Base-by-base conservation (phyloP, 1,284 basidiomycete species). In the Phellinidium pouzarii region DNA sequence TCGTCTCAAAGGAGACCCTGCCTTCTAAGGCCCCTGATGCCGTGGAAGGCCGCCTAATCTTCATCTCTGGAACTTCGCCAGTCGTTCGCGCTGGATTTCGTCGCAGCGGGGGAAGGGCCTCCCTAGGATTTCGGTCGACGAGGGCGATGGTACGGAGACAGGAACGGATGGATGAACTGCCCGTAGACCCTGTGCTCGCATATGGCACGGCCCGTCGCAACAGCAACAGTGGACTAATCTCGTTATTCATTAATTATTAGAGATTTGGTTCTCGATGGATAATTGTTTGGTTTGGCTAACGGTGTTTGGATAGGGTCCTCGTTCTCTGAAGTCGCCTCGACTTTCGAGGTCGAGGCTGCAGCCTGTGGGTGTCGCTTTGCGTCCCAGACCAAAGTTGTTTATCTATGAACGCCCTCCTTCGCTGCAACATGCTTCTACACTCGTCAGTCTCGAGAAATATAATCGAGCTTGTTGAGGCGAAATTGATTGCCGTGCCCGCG, bases 11-110 rank as follows among this genome's bases (percentile, higher is more conserved):
- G 17, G 20, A 29, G 26, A 19, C 38, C 7, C 47, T 40, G 22
- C 47, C 36, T 49, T 49, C 47, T 25, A 49, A 12, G 25, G 40
- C 47, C 17, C 47, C 47, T 7, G 47, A 49, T 14, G 47, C 47
- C 12, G 47, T 49, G 3, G 47, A 49, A 22, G 47, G 47, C 22
- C 47, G 34, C 25, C 34, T 36, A 22, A 20, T 47, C 45, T 36
- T 25, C 34, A 25, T 31, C 34, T 48, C 27, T 14, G 17, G 29
- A 5, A 19, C n/a, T 31, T 14, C 31, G 31, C 12, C 43, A 22
- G 11, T 25, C 27, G 2, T 23, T 44, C 47, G 36, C 12, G 34
- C 22, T 20, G 47, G 47, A 23, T 40, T 38, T 26, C 34, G 47
- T 4, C n/a, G n/a, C n/a, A n/a, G n/a, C n/a, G n/a, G n/a, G n/a